phyloP scores from a whole-genome alignment of 106 monocot species.

The Narthecium ossifragum region DNA sequence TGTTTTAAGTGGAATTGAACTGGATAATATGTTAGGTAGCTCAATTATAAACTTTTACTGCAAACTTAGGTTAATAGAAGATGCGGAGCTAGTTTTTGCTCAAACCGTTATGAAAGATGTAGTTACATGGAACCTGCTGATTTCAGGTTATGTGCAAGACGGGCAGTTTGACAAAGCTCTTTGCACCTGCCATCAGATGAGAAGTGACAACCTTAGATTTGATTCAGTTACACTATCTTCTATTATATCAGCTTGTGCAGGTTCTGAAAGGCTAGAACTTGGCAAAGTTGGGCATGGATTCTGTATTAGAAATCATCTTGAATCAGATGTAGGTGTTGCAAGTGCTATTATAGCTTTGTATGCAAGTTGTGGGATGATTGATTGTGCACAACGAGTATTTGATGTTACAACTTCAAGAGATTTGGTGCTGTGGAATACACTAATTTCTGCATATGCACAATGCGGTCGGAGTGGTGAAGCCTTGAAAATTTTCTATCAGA shows the following conservation, averaged over 20 bases:
- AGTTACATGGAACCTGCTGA: conserved; percentile 46
- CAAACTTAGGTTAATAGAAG: conserved; percentile 32
- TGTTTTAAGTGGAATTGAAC: conserved; percentile 20
- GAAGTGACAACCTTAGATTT: conserved; percentile 21
- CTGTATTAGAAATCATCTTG: conserved; percentile 38
- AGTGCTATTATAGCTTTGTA: conserved; percentile 34
- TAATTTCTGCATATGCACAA: conserved; percentile 43
- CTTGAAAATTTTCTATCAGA: conserved; percentile 42
- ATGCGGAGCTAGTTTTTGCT: conserved; percentile 28
- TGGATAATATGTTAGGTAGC: conserved; percentile 34
- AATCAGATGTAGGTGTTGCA: conserved; percentile 25
- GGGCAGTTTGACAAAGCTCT: conserved; percentile 32
- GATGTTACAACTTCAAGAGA: conserved; percentile 16
- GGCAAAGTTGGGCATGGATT: conserved; percentile 36
- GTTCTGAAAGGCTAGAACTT: conserved; percentile 16
- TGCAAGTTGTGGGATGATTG: conserved; percentile 35
- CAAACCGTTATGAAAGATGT: conserved; percentile 20
- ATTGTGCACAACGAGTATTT: conserved; percentile 24
- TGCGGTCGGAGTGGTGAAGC: conserved; percentile 28
- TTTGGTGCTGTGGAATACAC: conserved; percentile 36
- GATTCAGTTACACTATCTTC: conserved; percentile 50
- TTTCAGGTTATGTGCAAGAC: conserved; percentile 36
- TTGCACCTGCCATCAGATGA: conserved; percentile 28
- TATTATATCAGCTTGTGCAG: conserved; percentile 24
- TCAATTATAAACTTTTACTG: conserved; percentile 38